Evolutionary conservation across 805 yeast species (phyloP).

Genomic region (Komagataella kurtzmanii): DNA sequence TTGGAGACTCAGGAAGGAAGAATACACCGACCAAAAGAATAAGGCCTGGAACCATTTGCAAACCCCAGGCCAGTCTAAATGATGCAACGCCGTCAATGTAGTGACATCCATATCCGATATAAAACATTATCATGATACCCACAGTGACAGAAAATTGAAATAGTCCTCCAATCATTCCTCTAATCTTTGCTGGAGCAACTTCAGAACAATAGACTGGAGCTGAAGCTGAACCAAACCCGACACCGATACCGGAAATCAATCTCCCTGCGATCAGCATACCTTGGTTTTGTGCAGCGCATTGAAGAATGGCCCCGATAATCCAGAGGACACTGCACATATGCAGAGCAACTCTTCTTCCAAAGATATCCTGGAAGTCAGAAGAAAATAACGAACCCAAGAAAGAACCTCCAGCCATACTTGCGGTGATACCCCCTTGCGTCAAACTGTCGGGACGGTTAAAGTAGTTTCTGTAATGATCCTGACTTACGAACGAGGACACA

Average conservation of each 20-base stretch:
- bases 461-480: slow-evolving; percentile 30
- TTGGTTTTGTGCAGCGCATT: slow-evolving; percentile 20
- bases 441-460: slow-evolving; percentile 42
- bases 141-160: slow-evolving; percentile 53
- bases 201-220: slow-evolving; percentile 61
- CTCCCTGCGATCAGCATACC: slow-evolving; percentile 39
- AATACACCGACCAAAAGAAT: slow-evolving; percentile 24
- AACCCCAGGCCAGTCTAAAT: slow-evolving; percentile 31
- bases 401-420: slow-evolving; percentile 70
- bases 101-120: slow-evolving; percentile 22
- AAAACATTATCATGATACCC: slow-evolving; percentile 54
- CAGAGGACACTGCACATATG: slow-evolving; percentile 12
- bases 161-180: slow-evolving; percentile 48
- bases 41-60: slow-evolving; percentile 35
- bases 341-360: slow-evolving; percentile 29
- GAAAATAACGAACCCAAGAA: slow-evolving; percentile 51
- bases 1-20: slow-evolving; percentile 37
- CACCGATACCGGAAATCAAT: slow-evolving; percentile 47
- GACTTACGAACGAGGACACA: slow-evolving; percentile 52
- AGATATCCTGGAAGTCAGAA: slow-evolving; percentile 29
- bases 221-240: slow-evolving; percentile 53
- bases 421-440: slow-evolving; percentile 61
- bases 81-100: slow-evolving; percentile 4
- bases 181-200: slow-evolving; percentile 42
- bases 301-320: slow-evolving; percentile 13